Conservation (phyloP, 148 eudicot species). For the Rheum nobile region DNA sequence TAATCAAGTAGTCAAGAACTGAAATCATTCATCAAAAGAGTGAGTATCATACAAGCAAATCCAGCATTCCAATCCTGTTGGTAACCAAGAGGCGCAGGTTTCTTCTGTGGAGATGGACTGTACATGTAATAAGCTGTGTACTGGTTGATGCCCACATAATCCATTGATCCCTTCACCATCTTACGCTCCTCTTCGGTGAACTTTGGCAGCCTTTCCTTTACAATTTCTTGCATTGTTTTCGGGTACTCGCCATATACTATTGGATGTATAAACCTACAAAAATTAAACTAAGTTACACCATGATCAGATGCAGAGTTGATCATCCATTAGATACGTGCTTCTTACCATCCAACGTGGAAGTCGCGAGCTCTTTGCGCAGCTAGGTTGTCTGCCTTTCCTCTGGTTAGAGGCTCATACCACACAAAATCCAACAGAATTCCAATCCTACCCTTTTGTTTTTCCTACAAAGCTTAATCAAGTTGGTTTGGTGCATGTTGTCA, state of each 20-base stretch:
- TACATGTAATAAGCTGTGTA: conserved; percentile 74
- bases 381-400: conserved; percentile 45
- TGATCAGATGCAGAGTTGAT: neutral
- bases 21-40: neutral
- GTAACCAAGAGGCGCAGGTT: conserved; percentile 42
- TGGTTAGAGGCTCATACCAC: conserved; percentile 92
- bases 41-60: conserved; percentile 46
- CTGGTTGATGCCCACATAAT: conserved; percentile 77
- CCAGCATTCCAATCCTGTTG: conserved; percentile 78
- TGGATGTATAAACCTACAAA: conserved; percentile 75
- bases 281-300: neutral
- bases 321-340: neutral
- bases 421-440: conserved; percentile 88
- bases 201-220: conserved; percentile 65
- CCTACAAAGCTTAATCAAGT: conserved; percentile 20
- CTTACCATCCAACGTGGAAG: conserved; percentile 90
- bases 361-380: conserved; percentile 98
- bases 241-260: conserved; percentile 86
- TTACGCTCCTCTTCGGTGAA: conserved; percentile 57
- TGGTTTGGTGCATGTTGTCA: neutral
- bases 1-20: neutral
- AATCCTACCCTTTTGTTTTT: conserved; percentile 64
- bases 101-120: conserved; percentile 22
- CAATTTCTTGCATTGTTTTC: conserved; percentile 63
- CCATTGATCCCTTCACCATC: conserved; percentile 82